phyloP scores from a whole-genome alignment of 2,329 filamentous ascomycete species.

The Plectosphaerella plurivora region DNA sequence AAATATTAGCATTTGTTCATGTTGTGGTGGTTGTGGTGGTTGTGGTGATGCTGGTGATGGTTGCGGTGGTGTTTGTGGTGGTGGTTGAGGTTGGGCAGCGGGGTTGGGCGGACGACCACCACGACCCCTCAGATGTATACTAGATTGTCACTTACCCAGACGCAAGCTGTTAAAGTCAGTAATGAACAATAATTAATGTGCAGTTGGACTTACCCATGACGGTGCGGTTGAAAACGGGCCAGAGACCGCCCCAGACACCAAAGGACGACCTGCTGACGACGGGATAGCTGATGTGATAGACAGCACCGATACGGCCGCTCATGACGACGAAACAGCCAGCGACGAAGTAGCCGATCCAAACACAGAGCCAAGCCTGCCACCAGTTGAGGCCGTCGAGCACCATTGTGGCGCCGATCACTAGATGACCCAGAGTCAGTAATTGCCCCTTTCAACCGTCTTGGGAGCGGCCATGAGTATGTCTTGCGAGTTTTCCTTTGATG shows the following conservation, averaged over 20 bases:
- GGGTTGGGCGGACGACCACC: too few relatives aligned
- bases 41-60: too few relatives aligned
- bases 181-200: background rate
- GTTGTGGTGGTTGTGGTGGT: too few relatives aligned
- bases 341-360: constrained; percentile 81
- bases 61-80: too few relatives aligned
- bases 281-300: constrained; percentile 86
- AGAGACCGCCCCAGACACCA: constrained; percentile 83
- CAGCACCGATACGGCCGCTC: constrained; percentile 79
- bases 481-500: too few relatives aligned
- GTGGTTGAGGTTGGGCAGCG: too few relatives aligned
- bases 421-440: too few relatives aligned
- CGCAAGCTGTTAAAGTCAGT: constrained; percentile 48
- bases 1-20: too few relatives aligned
- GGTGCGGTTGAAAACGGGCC: constrained; percentile 87
- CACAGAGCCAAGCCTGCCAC: constrained; percentile 90
- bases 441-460: too few relatives aligned
- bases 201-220: constrained; percentile 54
- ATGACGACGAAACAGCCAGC: constrained; percentile 70
- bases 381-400: constrained; percentile 74
- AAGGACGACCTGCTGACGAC: constrained; percentile 75
- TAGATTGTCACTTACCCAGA: constrained; percentile 48
- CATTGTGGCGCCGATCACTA: constrained; percentile 62
- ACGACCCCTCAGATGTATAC: too few relatives aligned
- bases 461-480: too few relatives aligned